Conservation (phyloP, 495 filamentous ascomycete genomes). For the Bathelium albidoporum region DNA sequence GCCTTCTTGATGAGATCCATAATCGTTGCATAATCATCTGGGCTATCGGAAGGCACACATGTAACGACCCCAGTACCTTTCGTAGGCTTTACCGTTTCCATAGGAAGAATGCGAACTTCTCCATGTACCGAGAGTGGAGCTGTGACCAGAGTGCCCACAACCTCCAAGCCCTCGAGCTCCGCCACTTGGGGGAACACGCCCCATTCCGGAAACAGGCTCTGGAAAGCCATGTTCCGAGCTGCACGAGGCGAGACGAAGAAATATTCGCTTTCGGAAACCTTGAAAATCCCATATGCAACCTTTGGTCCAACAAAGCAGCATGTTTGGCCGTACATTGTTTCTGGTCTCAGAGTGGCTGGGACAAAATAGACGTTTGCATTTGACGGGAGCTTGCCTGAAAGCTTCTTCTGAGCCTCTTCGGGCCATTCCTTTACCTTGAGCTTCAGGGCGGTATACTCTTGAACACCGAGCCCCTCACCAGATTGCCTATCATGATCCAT, state of each 20-base stretch:
- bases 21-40: constrained; percentile 88
- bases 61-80: constrained; percentile 97
- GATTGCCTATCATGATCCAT: constrained; percentile 93
- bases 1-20: constrained; percentile 86
- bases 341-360: constrained; percentile 82
- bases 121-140: constrained; percentile 86
- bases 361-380: constrained; percentile 78
- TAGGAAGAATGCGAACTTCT: constrained; percentile 78
- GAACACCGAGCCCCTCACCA: constrained; percentile 81
- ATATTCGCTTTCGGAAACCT: constrained; percentile 72
- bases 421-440: constrained; percentile 84
- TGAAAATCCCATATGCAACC: constrained; percentile 84
- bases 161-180: constrained; percentile 62
- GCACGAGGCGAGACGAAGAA: constrained; percentile 76
- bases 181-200: constrained; percentile 65
- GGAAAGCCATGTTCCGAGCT: constrained; percentile 93
- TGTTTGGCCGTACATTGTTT: constrained; percentile 97
- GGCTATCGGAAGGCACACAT: constrained; percentile 88
- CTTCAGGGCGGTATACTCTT: constrained; percentile 90
- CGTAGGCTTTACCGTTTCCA: constrained; percentile 81
- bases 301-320: constrained; percentile 93
- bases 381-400: constrained; percentile 71
- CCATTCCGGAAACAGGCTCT: constrained; percentile 67
- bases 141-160: constrained; percentile 75
- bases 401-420: constrained; percentile 47